Conservation (phyloP, 192 early-diverging fungal genomes). For the Coemansia sp. region DNA sequence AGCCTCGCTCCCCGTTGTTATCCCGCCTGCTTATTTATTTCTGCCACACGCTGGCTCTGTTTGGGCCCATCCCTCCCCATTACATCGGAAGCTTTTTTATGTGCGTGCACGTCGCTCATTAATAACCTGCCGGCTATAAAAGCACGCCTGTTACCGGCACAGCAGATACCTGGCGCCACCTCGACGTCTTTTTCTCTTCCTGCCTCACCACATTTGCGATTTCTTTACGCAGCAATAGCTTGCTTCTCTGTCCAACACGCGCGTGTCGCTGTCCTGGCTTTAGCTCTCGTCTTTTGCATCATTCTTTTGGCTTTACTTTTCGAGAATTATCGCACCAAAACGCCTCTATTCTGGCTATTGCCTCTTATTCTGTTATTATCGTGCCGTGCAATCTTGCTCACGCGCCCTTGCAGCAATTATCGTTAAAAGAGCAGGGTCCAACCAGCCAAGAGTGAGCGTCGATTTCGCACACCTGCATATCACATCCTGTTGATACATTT, state of each 20-base stretch:
- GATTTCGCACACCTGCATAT: not conserved
- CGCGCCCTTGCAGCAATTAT: slow-evolving; percentile 1
- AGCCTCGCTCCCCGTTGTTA: slow-evolving; percentile 8
- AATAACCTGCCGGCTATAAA: slow-evolving; percentile 10
- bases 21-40: slow-evolving; percentile 6
- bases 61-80: slow-evolving; percentile 4
- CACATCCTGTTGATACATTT: not conserved
- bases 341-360: not conserved
- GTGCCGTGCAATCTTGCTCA: not conserved
- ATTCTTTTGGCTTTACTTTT: not conserved
- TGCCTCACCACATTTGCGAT: not conserved
- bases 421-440: not conserved
- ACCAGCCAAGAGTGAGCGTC: not conserved
- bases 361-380: not conserved
- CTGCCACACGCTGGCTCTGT: slow-evolving; percentile 1
- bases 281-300: not conserved
- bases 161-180: not conserved
- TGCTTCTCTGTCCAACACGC: not conserved
- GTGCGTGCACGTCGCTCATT: not conserved
- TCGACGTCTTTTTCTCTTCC: not conserved
- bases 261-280: not conserved
- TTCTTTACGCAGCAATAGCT: not conserved
- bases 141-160: slow-evolving; percentile 1
- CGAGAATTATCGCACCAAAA: not conserved
- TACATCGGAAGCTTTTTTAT: slow-evolving; percentile 1